Base-by-base conservation (phyloP, 495 filamentous ascomycete genomes). In the Peziza echinospora region DNA sequence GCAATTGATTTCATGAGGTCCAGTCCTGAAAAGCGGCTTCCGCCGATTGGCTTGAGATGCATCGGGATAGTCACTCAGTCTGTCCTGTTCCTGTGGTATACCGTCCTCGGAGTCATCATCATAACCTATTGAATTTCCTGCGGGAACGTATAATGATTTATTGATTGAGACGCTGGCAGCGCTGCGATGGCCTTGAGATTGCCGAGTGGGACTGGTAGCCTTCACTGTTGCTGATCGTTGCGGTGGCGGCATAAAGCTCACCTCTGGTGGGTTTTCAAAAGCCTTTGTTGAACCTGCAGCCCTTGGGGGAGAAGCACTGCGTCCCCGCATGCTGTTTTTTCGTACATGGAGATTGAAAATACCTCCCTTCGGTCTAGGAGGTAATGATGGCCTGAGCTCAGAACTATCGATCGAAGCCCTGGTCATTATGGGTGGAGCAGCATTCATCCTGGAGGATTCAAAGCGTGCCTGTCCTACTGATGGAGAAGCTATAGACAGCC, bases 41-140 rank as follows among this genome's bases (percentile, higher is more conserved):
- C 86, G 75, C 34, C 89, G 71, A 55, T 93, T 96, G 1, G 84
- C 75, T 51, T 75, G 71, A 1, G 85, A 87, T 0, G 82, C 66
- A 63, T 96, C 86, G 9, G 89, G 87, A 60, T 79, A 93, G 46
- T 83, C 77, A 24, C 61, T 64, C 7, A 56, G 24, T n/a, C 46
- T 50, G 25, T 47, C 57, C 26, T 53, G 47, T 22, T 59, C 51
- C 21, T 60, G 54, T 10, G 23, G n/a, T 13, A 13, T 44, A 40
- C 22, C 26, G 34, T 54, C 59, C 47, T 70, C 62, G 23, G 62
- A 63, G 48, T 63, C 61, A 45, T 60, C 56, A 5, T 49, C 45
- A 40, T 49, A 47, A 47, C 49, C 47, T 49, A 43, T 41, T 48
- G 24, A 45, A 42, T 21, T 17, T 30, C 45, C 26, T 49, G 56